Base-by-base conservation (phyloP, 2,329 filamentous ascomycete genomes). In the Penicillium sp. region DNA sequence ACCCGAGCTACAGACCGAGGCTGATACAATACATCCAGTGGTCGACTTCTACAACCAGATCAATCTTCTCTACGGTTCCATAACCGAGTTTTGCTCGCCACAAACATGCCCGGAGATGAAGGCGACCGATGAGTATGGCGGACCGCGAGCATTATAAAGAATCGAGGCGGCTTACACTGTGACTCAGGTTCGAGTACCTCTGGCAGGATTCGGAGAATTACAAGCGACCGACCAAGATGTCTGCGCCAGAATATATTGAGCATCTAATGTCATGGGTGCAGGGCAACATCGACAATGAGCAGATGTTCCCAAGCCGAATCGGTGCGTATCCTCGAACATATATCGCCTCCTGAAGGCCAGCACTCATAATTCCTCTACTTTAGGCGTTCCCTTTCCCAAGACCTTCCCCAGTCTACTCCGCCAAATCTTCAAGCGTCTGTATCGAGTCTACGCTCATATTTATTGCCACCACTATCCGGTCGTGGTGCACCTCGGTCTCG, bases 41-140 rank as follows among this genome's bases (percentile, higher is more conserved):
- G 92, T 98, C 71, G 92, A 98, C 69, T 98, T 98, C 69, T 98
- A 98, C 79, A 98, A 98, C 72, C 92, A 98, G 69, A 94, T 98
- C 73, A 98, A 98, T 69, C 77, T 98, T 23, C 82, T 98, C 42
- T 98, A 98, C 65, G 93, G 93, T 42, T 92, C 92, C 51, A 98
- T 98, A 62, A 98, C 92, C 43, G 92, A 98, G 63, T 98, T 98
- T 69, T 98, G 92, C 74, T 96, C 92, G 16, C 90, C 92, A 20
- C 84, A 92, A 62, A 88, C 88, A 49, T 98, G 92, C 65, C 92
- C 92, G 0, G 92, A 96, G 70, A 98, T 98, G 92, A 98, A 98
- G 69, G 92, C 92, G n/a, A 98, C 92, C 7, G 93, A 98, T 69
- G 92, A 98, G 84, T 92, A 75, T 49, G 79, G 42, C 23, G 22